These are phyloP conservation scores for Apiotrichum domesticum DNA, from an alignment of 1,284 basidiomycete genomes.

Conservation along the genomic window DNA sequence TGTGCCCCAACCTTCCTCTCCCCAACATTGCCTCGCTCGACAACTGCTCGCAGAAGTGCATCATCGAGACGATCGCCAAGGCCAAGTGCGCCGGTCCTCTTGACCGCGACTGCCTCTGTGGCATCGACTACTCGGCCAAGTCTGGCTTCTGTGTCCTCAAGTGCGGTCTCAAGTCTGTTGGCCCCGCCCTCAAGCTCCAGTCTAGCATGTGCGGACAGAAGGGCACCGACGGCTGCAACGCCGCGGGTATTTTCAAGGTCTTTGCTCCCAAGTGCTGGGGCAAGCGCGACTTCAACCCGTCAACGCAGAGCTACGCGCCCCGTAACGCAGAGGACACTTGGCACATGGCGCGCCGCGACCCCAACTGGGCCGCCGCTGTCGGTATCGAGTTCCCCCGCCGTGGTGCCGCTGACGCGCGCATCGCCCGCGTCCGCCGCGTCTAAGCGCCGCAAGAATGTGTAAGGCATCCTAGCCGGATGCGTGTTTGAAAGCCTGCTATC, in stretches of 20 bases:
- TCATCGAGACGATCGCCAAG: neutral
- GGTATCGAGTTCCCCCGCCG: slow-evolving; percentile 1
- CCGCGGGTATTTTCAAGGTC: slow-evolving; percentile 1
- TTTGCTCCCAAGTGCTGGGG: slow-evolving; percentile 3
- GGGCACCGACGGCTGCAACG: neutral
- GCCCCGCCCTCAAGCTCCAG: neutral
- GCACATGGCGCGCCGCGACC: neutral
- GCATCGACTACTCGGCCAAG: neutral
- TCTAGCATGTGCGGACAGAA: neutral
- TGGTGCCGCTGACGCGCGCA: neutral
- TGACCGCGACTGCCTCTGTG: slow-evolving; percentile 10
- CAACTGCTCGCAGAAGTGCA: slow-evolving; percentile 1
- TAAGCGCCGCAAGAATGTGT: neutral
- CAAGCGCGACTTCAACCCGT: neutral
- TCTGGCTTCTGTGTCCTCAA: neutral
- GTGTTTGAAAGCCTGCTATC: too few species aligned
- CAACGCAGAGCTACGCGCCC: neutral
- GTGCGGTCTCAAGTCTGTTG: neutral
- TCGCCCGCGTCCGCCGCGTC: neutral
- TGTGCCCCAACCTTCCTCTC: slow-evolving; percentile 6
- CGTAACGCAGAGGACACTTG: neutral
- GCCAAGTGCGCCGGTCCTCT: neutral
- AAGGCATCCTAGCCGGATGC: too few species aligned
- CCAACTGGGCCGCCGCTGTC: neutral
- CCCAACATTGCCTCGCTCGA: slow-evolving; percentile 1